Evolutionary conservation across 768 basidiomycete species (phyloP).

Genomic region (Leucogyrophana mollusca): DNA sequence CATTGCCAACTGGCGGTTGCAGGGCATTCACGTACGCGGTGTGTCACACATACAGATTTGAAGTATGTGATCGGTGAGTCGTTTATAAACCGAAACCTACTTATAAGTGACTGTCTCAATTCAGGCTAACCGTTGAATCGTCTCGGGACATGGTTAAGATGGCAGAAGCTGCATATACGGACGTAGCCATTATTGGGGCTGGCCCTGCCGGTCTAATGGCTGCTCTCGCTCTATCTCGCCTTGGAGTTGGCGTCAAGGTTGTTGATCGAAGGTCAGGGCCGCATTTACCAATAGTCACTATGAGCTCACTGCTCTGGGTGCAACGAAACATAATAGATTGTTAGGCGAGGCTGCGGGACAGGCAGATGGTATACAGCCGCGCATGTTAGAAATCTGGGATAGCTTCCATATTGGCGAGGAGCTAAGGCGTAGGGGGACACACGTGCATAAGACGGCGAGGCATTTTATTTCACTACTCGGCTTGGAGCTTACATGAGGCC

Average conservation of each 20-base stretch:
- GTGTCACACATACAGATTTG: too few species aligned
- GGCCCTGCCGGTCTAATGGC: constrained; percentile 52
- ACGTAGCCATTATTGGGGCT: constrained; percentile 42
- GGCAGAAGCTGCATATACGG: constrained; percentile 6
- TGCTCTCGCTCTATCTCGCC: neutral
- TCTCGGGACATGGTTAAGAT: too few species aligned
- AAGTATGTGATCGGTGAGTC: too few species aligned
- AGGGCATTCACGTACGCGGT: too few species aligned
- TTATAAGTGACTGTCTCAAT: too few species aligned
- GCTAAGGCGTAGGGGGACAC: constrained; percentile 4
- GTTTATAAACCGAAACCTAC: too few species aligned
- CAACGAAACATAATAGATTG: constrained; percentile 5
- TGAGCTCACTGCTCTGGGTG: constrained; percentile 5
- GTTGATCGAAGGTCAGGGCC: neutral
- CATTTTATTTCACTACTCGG: too few species aligned
- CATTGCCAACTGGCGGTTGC: too few species aligned
- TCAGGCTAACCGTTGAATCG: too few species aligned
- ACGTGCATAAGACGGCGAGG: constrained; percentile 1
- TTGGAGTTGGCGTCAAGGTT: neutral
- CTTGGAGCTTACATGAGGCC: neutral
- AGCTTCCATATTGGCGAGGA: constrained; percentile 11
- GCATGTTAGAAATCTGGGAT: constrained; percentile 18
- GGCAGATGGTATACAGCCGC: constrained; percentile 21
- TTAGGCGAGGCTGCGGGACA: constrained; percentile 8
- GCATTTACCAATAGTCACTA: constrained; percentile 12